These are phyloP conservation scores for Blastobotrys parvus DNA, from an alignment of 805 yeast species.

Conservation along the genomic window DNA sequence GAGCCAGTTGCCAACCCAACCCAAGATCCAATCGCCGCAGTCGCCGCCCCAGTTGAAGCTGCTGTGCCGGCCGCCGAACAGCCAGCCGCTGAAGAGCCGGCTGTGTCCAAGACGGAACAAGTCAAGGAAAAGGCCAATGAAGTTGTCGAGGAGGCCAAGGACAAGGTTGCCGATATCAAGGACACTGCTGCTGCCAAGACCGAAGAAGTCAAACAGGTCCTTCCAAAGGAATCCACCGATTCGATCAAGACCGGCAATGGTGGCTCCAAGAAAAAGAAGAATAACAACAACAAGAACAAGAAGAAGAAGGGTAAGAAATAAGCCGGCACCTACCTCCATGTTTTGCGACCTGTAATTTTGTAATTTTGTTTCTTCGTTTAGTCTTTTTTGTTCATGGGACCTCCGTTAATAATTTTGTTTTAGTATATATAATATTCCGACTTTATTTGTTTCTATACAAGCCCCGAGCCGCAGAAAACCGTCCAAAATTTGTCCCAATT, in stretches of 20 bases:
- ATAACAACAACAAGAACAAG: slow-evolving; percentile 17
- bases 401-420: no score
- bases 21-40: slow-evolving; percentile 1
- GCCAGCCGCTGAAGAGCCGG: not conserved
- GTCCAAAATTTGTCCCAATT: no score
- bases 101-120: not conserved
- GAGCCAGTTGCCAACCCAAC: slow-evolving; percentile 5
- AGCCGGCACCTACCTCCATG: not conserved
- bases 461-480: no score
- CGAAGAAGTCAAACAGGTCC: not conserved
- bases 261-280: slow-evolving; percentile 12
- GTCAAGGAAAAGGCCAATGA: not conserved
- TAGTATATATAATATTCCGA: no score
- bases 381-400: no score
- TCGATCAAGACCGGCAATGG: slow-evolving; percentile 2
- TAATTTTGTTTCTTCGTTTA: not conserved
- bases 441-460: no score
- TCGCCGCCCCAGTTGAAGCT: not conserved
- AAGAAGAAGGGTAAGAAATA: slow-evolving; percentile 10
- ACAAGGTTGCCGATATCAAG: slow-evolving; percentile 3
- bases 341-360: not conserved
- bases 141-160: slow-evolving; percentile 5
- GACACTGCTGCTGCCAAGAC: slow-evolving; percentile 2
- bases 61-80: not conserved
- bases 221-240: slow-evolving; percentile 4